Percentiles rank a stretch among this genome's conserved stretches.
phyloP scores from a whole-genome alignment of 306 rosid genomes.

The Lotus japonicus region DNA sequence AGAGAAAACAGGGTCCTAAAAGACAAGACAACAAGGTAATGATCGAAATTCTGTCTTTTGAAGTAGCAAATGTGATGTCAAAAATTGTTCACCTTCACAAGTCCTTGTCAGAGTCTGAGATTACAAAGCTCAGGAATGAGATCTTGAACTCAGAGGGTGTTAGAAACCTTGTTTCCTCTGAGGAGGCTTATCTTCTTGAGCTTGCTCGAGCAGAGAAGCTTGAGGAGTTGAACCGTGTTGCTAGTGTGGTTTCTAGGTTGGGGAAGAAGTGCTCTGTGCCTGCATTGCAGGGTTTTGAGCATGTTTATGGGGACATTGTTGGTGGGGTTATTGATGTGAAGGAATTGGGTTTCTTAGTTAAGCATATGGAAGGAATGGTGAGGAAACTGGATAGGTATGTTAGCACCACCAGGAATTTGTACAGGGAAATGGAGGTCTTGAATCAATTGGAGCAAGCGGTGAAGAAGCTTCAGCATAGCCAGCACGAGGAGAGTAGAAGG shows the following conservation, averaged over 20 bases:
- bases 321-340: slow-evolving; percentile 68
- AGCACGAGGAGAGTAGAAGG: slow-evolving; percentile 69
- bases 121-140: slow-evolving; percentile 67
- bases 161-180: slow-evolving; percentile 62
- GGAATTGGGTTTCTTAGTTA: slow-evolving; percentile 86
- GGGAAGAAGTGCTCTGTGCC: slow-evolving; percentile 84
- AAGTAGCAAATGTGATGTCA: slow-evolving; percentile 88
- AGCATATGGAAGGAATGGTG: slow-evolving; percentile 95
- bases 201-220: slow-evolving; percentile 84
- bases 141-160: slow-evolving; percentile 76
- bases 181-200: slow-evolving; percentile 65
- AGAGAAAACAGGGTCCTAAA: slow-evolving; percentile 35
- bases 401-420: slow-evolving; percentile 70
- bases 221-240: slow-evolving; percentile 75
- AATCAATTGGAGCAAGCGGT: slow-evolving; percentile 78
- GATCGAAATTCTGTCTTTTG: slow-evolving; percentile 88
- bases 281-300: slow-evolving; percentile 92
- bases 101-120: slow-evolving; percentile 67
- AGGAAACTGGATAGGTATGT: slow-evolving; percentile 92
- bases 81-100: slow-evolving; percentile 73
- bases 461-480: slow-evolving; percentile 77
- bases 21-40: slow-evolving; percentile 25
- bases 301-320: slow-evolving; percentile 75
- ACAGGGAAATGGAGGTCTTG: slow-evolving; percentile 77
- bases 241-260: slow-evolving; percentile 73